A percentile compares a stretch with the other conserved stretches of the same genome.
phyloP scores from a whole-genome alignment of 495 filamentous ascomycete species.

The Xeromyces bisporus region DNA sequence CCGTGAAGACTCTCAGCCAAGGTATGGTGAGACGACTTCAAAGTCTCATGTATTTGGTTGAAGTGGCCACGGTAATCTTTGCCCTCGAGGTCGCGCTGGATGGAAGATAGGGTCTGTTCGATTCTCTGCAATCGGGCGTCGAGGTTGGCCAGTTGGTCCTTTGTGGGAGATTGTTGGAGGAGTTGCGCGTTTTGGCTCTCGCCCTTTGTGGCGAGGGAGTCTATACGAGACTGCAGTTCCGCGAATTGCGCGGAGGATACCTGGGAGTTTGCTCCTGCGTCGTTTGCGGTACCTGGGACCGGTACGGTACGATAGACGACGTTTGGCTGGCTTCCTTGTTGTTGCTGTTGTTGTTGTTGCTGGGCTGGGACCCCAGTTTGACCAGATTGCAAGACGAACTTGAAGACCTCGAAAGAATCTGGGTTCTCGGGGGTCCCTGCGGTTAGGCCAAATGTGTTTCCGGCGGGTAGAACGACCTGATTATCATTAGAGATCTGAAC shows the following conservation, averaged over 20 bases:
- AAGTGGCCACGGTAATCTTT: constrained; percentile 58
- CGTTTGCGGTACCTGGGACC: not conserved
- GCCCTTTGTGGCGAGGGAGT: constrained; percentile 24
- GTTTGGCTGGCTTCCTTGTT: constrained; percentile 17
- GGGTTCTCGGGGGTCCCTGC: constrained; percentile 80
- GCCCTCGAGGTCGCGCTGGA: constrained; percentile 50
- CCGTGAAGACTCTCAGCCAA: constrained; percentile 37
- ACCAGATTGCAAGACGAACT: constrained; percentile 49
- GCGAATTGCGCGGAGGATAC: constrained; percentile 41
- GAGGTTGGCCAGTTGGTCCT: constrained; percentile 37
- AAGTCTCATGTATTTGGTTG: constrained; percentile 50
- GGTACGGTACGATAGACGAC: too few species aligned
- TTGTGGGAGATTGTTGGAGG: constrained; percentile 25
- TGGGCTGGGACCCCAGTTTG: constrained; percentile 13
- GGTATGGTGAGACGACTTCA: constrained; percentile 54
- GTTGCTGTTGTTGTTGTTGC: constrained; percentile 20
- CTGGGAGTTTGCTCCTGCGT: not conserved
- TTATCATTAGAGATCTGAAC: constrained; percentile 1
- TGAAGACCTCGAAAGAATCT: constrained; percentile 88
- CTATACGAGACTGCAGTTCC: constrained; percentile 63
- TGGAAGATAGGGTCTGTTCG: constrained; percentile 32
- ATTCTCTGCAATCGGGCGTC: constrained; percentile 39
- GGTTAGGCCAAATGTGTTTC: constrained; percentile 75
- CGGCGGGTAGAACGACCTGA: constrained; percentile 53
- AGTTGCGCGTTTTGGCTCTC: constrained; percentile 46